These are phyloP conservation scores for Diaporthe batatas DNA, from an alignment of 2,329 filamentous ascomycete genomes.

Conservation along the genomic window DNA sequence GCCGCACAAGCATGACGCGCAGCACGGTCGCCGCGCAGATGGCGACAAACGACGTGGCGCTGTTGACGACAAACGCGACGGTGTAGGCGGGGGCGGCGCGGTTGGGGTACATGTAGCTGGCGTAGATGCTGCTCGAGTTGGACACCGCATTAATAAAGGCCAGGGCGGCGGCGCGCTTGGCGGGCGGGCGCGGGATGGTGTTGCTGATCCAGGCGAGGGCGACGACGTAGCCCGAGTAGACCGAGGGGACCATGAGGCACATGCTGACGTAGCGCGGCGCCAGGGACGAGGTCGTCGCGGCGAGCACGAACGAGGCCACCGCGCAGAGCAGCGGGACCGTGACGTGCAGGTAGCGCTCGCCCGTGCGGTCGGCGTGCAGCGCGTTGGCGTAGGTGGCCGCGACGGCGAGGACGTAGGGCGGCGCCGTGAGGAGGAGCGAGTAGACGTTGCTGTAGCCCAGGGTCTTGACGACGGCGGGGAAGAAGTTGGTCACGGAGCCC, in stretches of 20 bases:
- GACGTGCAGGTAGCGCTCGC: constrained; percentile 79
- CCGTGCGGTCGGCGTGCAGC: constrained; percentile 78
- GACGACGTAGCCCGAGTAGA: constrained; percentile 77
- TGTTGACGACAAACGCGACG: constrained; percentile 77
- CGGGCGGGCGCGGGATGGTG: constrained; percentile 79
- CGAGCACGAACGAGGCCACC: constrained; percentile 75
- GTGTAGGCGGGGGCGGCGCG: constrained; percentile 58
- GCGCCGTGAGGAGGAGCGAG: constrained; percentile 74
- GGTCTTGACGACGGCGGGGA: constrained; percentile 77
- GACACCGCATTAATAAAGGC: constrained; percentile 82
- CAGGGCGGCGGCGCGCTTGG: constrained; percentile 77
- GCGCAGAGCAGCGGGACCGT: constrained; percentile 71
- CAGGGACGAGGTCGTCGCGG: constrained; percentile 70
- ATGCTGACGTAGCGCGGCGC: constrained; percentile 77
- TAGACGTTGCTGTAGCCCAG: constrained; percentile 72
- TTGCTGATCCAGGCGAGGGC: constrained; percentile 81
- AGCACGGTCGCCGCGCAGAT: constrained; percentile 74
- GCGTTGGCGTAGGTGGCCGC: constrained; percentile 75
- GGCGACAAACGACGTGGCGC: constrained; percentile 72
- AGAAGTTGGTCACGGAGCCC: constrained; percentile 76
- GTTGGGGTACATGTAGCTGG: constrained; percentile 75
- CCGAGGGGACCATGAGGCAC: constrained; percentile 77
- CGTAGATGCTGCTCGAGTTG: constrained; percentile 79
- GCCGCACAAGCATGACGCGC: constrained; percentile 70
- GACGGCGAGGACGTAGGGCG: constrained; percentile 74